Conservation (phyloP, 2,329 filamentous ascomycete genomes). For the Aureobasidium sp. region DNA sequence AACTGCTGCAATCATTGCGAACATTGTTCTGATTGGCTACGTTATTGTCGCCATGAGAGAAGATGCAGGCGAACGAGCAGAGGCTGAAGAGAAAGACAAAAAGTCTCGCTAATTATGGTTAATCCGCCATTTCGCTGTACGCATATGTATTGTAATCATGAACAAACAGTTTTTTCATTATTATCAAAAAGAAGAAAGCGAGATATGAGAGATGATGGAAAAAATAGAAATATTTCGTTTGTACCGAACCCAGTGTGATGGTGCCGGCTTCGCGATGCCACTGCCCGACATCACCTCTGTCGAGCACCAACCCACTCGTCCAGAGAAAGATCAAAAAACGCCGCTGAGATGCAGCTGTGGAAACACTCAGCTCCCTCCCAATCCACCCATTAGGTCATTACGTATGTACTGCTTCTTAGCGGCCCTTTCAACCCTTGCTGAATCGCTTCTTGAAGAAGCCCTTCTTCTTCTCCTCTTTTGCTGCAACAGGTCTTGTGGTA, state of each 20-base stretch:
- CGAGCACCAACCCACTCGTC: background rate
- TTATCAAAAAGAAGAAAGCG: background rate
- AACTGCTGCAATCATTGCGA: constrained; percentile 79
- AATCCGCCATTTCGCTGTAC: background rate
- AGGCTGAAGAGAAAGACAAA: constrained; percentile 36
- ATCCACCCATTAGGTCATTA: constrained; percentile 10
- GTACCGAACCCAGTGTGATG: background rate
- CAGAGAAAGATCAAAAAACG: background rate
- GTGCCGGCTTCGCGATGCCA: background rate
- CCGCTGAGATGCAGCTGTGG: constrained; percentile 12
- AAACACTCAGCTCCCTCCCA: background rate
- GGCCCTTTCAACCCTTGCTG: constrained; percentile 44
- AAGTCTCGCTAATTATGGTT: constrained; percentile 24
- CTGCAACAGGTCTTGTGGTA: constrained; percentile 17
- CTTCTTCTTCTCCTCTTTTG: constrained; percentile 61
- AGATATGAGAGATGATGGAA: background rate
- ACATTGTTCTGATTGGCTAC: constrained; percentile 84
- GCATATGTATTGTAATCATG: background rate
- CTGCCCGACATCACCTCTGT: background rate
- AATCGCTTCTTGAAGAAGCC: constrained; percentile 83
- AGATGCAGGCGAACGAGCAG: constrained; percentile 50
- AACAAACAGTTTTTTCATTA: background rate
- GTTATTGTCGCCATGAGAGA: constrained; percentile 86
- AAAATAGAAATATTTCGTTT: background rate
- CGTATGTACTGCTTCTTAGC: background rate